Percentiles rank a stretch among this genome's conserved stretches.
Evolutionary conservation across 768 basidiomycete genomes (phyloP).

Genomic region (Kwoniella europaea): DNA sequence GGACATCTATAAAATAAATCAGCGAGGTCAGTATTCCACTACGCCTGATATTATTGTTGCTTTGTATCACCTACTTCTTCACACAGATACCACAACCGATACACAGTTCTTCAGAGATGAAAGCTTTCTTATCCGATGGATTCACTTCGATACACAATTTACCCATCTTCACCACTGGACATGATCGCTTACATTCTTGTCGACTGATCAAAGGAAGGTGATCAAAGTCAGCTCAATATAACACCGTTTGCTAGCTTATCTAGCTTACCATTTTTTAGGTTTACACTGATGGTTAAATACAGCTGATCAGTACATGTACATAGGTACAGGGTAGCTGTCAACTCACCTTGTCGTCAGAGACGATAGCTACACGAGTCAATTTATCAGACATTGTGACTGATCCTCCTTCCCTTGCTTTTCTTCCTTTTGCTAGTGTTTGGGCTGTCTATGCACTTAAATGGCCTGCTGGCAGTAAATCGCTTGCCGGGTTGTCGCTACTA

Average conservation of each 20-base stretch:
- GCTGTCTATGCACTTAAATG: not conserved
- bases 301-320: not conserved
- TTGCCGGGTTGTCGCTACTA: too few species aligned
- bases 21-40: not conserved
- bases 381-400: conserved; percentile 73
- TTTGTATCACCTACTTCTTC: conserved; percentile 75
- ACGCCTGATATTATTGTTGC: too few species aligned
- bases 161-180: conserved; percentile 98
- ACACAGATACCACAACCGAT: conserved; percentile 99
- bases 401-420: not conserved
- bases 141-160: conserved; percentile 99
- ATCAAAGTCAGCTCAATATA: not conserved
- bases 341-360: conserved; percentile 58
- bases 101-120: conserved; percentile 97
- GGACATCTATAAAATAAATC: conserved; percentile 72
- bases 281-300: conserved; percentile 67
- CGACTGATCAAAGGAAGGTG: conserved; percentile 56
- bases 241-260: too few species aligned
- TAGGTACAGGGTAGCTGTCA: not conserved
- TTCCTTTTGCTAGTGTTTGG: not conserved
- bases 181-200: conserved; percentile 98
- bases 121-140: conserved; percentile 92
- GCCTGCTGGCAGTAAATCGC: too few species aligned
- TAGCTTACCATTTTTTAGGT: conserved; percentile 69
- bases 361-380: conserved; percentile 95